Percentiles rank a stretch among this genome's conserved stretches.
Evolutionary conservation across 1,284 basidiomycete species (phyloP).

Genomic region (Puccinia polysora): DNA sequence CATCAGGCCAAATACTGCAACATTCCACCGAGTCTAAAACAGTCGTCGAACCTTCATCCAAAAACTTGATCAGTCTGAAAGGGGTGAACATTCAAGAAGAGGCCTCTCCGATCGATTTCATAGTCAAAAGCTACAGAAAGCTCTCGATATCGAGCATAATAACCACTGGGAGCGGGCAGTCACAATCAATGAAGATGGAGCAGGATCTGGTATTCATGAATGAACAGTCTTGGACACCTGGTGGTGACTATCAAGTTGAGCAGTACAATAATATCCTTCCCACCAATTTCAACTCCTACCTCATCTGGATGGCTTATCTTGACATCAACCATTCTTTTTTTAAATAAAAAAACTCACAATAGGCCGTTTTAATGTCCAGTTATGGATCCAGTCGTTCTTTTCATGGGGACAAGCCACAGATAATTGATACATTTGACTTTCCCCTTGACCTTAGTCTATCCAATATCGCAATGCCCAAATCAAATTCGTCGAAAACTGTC

Average conservation of each 20-base stretch:
- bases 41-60: not conserved
- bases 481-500: not conserved
- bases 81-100: not conserved
- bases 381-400: slow-evolving; percentile 6
- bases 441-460: slow-evolving; percentile 14
- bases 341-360: not conserved
- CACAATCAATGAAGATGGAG: slow-evolving; percentile 12
- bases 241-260: slow-evolving; percentile 13
- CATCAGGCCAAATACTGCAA: slow-evolving; percentile 17
- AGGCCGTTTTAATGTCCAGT: slow-evolving; percentile 1
- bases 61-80: not conserved
- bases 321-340: not conserved
- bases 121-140: slow-evolving; percentile 9
- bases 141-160: slow-evolving; percentile 5
- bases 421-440: slow-evolving; percentile 18
- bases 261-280: not conserved
- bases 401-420: not conserved
- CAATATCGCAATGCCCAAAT: not conserved
- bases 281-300: not conserved
- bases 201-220: slow-evolving; percentile 9
- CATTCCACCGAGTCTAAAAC: not conserved
- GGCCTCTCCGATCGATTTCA: not conserved
- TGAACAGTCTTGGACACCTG: slow-evolving; percentile 10
- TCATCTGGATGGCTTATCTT: not conserved
- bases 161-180: slow-evolving; percentile 21